Conservation (phyloP, 2,329 filamentous ascomycete species). For the Pyrenophora teres region DNA sequence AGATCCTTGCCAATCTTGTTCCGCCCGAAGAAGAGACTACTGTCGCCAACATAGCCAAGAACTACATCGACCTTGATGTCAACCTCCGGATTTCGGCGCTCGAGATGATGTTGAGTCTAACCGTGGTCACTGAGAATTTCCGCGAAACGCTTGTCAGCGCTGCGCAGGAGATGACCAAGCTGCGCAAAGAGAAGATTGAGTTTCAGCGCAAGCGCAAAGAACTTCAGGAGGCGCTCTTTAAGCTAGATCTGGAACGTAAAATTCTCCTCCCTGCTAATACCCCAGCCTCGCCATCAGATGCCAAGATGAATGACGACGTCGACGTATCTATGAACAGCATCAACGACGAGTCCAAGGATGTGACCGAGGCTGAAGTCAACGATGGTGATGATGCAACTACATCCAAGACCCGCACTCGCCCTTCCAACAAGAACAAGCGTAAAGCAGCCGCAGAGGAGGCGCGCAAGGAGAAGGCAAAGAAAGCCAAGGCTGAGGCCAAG, state of each 20-base stretch:
- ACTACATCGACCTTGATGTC: constrained; percentile 78
- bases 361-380: constrained; percentile 72
- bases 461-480: constrained; percentile 70
- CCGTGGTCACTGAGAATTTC: constrained; percentile 82
- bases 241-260: constrained; percentile 74
- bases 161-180: constrained; percentile 89
- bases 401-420: constrained; percentile 60
- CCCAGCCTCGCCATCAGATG: constrained; percentile 62
- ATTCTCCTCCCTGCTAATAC: constrained; percentile 74
- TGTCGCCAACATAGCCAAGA: constrained; percentile 70
- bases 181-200: constrained; percentile 94
- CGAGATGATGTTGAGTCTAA: constrained; percentile 84
- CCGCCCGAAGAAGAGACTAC: constrained; percentile 77
- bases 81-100: constrained; percentile 81
- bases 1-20: constrained; percentile 78
- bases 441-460: constrained; percentile 70
- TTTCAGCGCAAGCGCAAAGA: constrained; percentile 77
- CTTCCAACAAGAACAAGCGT: constrained; percentile 70
- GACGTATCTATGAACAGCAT: constrained; percentile 61
- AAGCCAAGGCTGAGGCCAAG: constrained; percentile 48
- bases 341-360: constrained; percentile 67
- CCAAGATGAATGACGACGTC: constrained; percentile 58
- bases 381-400: constrained; percentile 56
- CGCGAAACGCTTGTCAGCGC: constrained; percentile 90
- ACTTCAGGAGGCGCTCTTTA: constrained; percentile 70